Evolutionary conservation across 345 rosid genomes (phyloP).

Genomic region (Euphorbia peplus): DNA sequence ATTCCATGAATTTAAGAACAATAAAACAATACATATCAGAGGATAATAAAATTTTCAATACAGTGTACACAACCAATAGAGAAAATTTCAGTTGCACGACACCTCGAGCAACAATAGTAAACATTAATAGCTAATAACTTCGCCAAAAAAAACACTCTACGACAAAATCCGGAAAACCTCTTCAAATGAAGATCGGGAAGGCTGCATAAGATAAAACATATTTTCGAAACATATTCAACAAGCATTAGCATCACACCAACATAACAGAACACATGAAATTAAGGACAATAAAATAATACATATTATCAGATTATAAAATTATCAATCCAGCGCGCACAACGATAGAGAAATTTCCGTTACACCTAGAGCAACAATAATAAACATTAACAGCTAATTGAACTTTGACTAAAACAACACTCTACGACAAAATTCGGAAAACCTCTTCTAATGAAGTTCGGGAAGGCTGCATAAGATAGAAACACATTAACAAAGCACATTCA

Average conservation of each 20-base stretch:
- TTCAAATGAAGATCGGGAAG: conserved; percentile 61
- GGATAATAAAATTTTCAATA: neutral
- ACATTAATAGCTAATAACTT: neutral
- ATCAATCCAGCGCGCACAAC: neutral
- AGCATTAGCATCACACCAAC: neutral
- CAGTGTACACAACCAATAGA: neutral
- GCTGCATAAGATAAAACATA: conserved; percentile 45
- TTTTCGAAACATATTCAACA: neutral
- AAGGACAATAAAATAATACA: neutral
- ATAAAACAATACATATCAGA: neutral
- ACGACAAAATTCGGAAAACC: conserved; percentile 18
- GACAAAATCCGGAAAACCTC: conserved; percentile 33
- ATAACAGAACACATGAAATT: neutral
- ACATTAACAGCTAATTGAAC: neutral
- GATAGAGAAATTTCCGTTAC: neutral
- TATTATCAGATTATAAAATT: neutral
- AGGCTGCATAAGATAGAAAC: conserved; percentile 54
- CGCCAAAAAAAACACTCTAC: neutral
- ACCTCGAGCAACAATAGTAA: neutral
- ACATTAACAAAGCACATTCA: neutral
- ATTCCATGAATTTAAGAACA: no score
- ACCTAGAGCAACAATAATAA: neutral
- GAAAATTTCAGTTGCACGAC: neutral
- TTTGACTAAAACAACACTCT: neutral
- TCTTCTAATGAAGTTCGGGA: conserved; percentile 67